Percentiles rank a stretch among this genome's conserved stretches.
Evolutionary conservation across 192 early-diverging fungal species (phyloP).

Genomic region (Umbelopsis sp.): DNA sequence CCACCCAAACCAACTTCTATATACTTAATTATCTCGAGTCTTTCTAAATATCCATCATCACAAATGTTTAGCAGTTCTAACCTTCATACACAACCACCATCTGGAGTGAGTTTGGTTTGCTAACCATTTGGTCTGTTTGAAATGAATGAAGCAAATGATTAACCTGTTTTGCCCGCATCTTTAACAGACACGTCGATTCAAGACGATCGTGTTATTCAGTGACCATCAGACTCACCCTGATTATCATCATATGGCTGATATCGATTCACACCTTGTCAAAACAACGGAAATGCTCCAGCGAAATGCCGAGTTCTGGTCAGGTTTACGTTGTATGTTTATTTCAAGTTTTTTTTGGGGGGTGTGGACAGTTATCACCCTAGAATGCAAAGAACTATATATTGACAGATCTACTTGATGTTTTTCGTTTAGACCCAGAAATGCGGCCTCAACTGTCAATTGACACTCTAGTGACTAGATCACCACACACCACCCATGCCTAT

Average conservation of each 20-base stretch:
- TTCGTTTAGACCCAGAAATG: neutral
- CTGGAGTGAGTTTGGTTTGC: constrained; percentile 1
- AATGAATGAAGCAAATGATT: neutral
- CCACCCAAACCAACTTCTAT: neutral
- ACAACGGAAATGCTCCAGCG: constrained; percentile 30
- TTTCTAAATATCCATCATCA: neutral
- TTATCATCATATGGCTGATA: constrained; percentile 18
- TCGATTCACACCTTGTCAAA: constrained; percentile 23
- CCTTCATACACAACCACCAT: neutral
- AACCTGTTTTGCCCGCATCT: neutral
- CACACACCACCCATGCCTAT: neutral
- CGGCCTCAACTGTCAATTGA: constrained; percentile 21
- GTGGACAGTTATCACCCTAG: neutral
- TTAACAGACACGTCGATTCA: neutral
- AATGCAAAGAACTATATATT: neutral
- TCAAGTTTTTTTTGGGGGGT: neutral
- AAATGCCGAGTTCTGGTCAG: constrained; percentile 29
- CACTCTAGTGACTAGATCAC: constrained; percentile 13
- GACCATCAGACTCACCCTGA: constrained; percentile 6
- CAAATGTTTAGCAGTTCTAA: constrained; percentile 1
- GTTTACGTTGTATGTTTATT: constrained; percentile 9
- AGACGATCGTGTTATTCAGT: constrained; percentile 8
- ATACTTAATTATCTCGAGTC: neutral
- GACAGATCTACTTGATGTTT: neutral
- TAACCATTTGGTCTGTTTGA: neutral